Evolutionary conservation across 2,329 filamentous ascomycete species (phyloP), one percentile per base, ranked within the genome.

Genomic region (Sphaerulina vaccinii): DNA sequence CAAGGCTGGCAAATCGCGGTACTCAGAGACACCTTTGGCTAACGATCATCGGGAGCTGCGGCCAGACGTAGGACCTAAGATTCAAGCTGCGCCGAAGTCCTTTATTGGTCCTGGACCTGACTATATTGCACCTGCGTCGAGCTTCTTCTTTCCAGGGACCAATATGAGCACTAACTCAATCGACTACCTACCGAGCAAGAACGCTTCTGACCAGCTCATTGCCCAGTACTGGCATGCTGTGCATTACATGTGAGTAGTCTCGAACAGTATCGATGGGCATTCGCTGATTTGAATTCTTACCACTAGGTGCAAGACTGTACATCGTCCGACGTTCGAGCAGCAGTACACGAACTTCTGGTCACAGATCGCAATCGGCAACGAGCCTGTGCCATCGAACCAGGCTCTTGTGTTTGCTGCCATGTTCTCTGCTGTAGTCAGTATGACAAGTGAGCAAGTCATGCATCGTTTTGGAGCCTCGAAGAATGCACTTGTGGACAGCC

Each of bases 391-490:
- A 16, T 85, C 85, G 3, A 75, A 82, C 10, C 85, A 89, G 66
- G 84, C 86, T 1, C 72, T 89, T 19, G 74, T 90, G 0, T 87
- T 88, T 63, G 82, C 85, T 0, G 80, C 81, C 6, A 76, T 88
- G 70, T 85, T 90, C 59, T 84, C 83, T 40, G 85, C 83, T 1
- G 78, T 82, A 3, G 77, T 88, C 41, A 87, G 84, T 58, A 78
- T 88, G 74, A 73, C 78, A 9, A 80, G 36, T 21, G 46, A 42
- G 36, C 56, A 64, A 27, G 74, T 83, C 18, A 60, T 75, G 36
- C 68, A 70, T 7, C 75, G 82, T 9, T 81, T 85, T 62, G 79
- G 78, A 2, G 75, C 79, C 21, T 68, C 79, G 2, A 85, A 84
- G 62, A 68, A 71, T 21, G 75, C 74, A 5, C 74, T 88, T 49